phyloP scores from a whole-genome alignment of 208 protist genomes.

The Trypanosoma theileri region DNA sequence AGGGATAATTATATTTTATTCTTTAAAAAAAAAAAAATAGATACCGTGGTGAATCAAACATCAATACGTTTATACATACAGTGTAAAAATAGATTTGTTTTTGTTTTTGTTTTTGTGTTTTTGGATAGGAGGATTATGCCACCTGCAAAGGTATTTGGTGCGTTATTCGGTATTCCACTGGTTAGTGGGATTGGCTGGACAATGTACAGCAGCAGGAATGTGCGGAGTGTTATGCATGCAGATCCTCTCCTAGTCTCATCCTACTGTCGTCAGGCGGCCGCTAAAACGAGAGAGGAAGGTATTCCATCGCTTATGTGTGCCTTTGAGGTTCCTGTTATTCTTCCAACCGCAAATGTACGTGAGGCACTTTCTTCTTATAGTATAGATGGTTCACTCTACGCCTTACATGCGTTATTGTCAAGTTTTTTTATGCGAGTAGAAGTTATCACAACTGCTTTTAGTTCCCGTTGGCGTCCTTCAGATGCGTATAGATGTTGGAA shows the following conservation, averaged over 20 bases:
- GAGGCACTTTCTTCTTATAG: neutral
- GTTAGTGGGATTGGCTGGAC: constrained; percentile 1
- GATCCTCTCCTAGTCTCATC: constrained; percentile 13
- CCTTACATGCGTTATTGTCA: constrained; percentile 9
- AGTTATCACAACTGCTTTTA: constrained; percentile 17
- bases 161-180: neutral
- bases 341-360: constrained; percentile 13
- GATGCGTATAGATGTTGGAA: constrained; percentile 15
- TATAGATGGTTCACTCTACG: constrained; percentile 5
- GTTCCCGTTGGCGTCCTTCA: constrained; percentile 12
- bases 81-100: neutral
- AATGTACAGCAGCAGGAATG: constrained; percentile 9
- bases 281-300: neutral
- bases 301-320: constrained; percentile 18
- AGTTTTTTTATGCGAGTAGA: constrained; percentile 22
- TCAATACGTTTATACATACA: too few relatives aligned
- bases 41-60: too few relatives aligned
- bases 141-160: neutral
- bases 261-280: neutral
- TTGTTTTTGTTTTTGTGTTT: neutral
- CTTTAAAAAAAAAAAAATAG: too few relatives aligned
- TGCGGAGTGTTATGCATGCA: constrained; percentile 4
- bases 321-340: constrained; percentile 9
- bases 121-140: neutral
- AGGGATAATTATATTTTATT: too few relatives aligned